Conservation (phyloP, 108 stramenopile species). For the Skeletonema tropicum region DNA sequence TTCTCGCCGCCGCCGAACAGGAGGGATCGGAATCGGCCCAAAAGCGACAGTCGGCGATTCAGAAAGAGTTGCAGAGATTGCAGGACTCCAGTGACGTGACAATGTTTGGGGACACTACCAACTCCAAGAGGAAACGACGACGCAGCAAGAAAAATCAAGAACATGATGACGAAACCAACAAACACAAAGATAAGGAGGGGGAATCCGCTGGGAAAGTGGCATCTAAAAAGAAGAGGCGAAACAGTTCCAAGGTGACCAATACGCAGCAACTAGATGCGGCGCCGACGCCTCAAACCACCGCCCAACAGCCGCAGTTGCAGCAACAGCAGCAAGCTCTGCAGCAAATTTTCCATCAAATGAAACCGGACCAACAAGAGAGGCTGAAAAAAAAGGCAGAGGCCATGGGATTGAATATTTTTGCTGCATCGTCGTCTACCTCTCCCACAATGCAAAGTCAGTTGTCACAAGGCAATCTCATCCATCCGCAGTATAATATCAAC, state of each 20-base stretch:
- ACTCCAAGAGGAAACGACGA: neutral
- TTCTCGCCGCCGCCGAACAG: conserved; percentile 1
- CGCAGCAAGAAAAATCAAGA: neutral
- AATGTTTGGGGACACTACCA: neutral
- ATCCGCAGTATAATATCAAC: neutral
- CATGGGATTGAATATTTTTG: neutral
- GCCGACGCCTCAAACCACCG: neutral
- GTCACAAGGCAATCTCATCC: neutral
- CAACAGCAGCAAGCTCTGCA: neutral
- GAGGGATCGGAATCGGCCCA: neutral
- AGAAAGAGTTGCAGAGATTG: neutral
- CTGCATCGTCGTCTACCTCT: neutral
- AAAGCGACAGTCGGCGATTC: conserved; percentile 1
- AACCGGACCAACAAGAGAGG: neutral
- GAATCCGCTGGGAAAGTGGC: too few species aligned
- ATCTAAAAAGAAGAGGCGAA: neutral
- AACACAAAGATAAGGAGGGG: too few species aligned
- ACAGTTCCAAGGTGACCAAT: neutral
- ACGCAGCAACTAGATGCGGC: neutral
- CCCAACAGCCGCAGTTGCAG: neutral
- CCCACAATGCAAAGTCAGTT: neutral
- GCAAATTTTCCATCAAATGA: conserved; percentile 1
- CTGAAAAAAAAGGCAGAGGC: neutral
- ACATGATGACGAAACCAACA: neutral
- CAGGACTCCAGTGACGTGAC: neutral